These are phyloP conservation scores for Microdochium trichocladiopsis DNA, from an alignment of 2,329 filamentous ascomycete species.

Conservation along the genomic window DNA sequence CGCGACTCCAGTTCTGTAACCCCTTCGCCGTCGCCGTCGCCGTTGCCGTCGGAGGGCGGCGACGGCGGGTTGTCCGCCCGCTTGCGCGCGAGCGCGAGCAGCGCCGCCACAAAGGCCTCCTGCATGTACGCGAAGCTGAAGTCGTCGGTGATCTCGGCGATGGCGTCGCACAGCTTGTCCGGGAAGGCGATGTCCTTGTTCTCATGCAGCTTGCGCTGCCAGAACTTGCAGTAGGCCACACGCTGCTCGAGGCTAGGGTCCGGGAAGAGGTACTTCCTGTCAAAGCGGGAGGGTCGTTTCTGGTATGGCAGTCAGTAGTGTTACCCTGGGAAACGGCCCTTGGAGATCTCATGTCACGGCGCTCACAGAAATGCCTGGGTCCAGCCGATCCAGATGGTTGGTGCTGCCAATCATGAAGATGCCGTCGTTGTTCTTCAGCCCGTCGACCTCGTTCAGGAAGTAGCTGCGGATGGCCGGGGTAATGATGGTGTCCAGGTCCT, in stretches of 20 bases:
- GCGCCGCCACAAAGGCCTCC: constrained; percentile 58
- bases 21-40: constrained; percentile 5
- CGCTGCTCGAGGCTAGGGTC: constrained; percentile 48
- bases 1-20: neutral
- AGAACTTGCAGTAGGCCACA: constrained; percentile 53
- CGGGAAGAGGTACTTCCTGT: constrained; percentile 60
- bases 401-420: constrained; percentile 64
- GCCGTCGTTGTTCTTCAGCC: constrained; percentile 61
- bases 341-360: neutral
- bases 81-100: constrained; percentile 48
- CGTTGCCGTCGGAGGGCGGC: constrained; percentile 7
- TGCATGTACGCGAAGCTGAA: constrained; percentile 67
- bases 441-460: constrained; percentile 69
- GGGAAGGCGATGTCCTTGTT: constrained; percentile 57
- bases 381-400: constrained; percentile 34
- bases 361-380: constrained; percentile 19
- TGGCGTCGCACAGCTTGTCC: constrained; percentile 45
- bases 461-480: constrained; percentile 54
- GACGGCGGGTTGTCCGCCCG: constrained; percentile 1
- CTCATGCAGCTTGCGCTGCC: constrained; percentile 47
- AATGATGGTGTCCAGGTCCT: constrained; percentile 64
- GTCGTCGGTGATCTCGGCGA: constrained; percentile 54
- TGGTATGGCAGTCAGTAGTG: neutral
- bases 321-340: neutral
- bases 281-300: constrained; percentile 61